phyloP scores from a whole-genome alignment of 257 asterid genomes.

The Solanum sitiens region DNA sequence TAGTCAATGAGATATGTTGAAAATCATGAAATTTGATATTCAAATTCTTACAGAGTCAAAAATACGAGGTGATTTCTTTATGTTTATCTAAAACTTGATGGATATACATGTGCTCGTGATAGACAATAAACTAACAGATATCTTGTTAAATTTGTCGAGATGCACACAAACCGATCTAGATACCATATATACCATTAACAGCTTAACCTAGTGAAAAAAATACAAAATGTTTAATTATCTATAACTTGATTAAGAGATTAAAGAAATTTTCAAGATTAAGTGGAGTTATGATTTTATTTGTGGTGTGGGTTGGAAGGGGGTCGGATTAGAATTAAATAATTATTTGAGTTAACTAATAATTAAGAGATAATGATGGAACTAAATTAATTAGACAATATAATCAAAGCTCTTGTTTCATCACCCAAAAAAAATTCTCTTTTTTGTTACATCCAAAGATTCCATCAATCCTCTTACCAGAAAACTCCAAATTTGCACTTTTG shows the following conservation, averaged over 20 bases:
- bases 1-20: rapidly evolving
- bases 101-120: not conserved
- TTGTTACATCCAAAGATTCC: not conserved
- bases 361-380: not conserved
- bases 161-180: too few species aligned
- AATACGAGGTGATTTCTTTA: rapidly evolving
- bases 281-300: not conserved
- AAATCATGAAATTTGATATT: not conserved
- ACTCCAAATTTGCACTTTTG: not conserved
- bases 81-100: rapidly evolving
- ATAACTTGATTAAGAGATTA: not conserved
- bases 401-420: not conserved
- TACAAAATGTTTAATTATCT: not conserved
- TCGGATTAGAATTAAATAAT: not conserved
- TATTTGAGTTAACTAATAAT: not conserved
- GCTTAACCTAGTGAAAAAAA: not conserved
- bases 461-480: not conserved
- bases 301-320: not conserved
- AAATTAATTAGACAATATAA: not conserved
- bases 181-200: not conserved
- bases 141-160: too few species aligned
- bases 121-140: too few species aligned
- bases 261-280: not conserved
- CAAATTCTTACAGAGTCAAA: rapidly evolving
- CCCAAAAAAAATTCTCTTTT: not conserved